Base-by-base conservation (phyloP, 352 stramenopile genomes). In the Pythium grandisporangium region DNA sequence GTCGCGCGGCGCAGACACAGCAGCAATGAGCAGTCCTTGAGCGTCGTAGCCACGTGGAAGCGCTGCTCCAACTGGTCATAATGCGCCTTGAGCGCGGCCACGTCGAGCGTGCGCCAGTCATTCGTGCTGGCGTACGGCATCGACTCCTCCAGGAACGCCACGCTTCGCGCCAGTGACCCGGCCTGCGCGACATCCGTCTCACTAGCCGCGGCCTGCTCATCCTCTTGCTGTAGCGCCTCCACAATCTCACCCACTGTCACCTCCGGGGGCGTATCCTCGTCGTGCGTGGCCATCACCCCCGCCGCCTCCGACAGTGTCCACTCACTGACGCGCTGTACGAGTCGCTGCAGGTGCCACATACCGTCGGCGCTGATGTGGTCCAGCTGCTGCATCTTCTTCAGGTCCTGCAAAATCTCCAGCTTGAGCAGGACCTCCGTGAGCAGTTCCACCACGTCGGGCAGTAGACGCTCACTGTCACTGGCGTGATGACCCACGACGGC, bases 11-110 rank as follows among this genome's bases (percentile, higher is more conserved):
- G 70, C 41, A 92, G 50, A 30, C 69, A 86, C 21, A 92, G 38
- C 55, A 92, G 48, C 51, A 90, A 47, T 22, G 79, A 92, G 35
- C 79, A 92, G 60, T 92, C 79, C 39, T 92, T 92, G 33, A 88
- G 64, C 27, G 79, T 92, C 26, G 76, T 90, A 8, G 79, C 79
- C 34, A 92, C 79, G 23, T 85, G 69, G 53, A 92, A 90, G 2
- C 73, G 57, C 55, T 85, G 74, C 41, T 83, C 45, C 6, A 88
- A 43, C 37, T 81, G 61, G 26, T 59, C 45, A 51, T 83, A 89
- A 25, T 90, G 59, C 16, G 44, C 48, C 37, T 63, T 53, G 16
- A 84, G 63, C n/a, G 63, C 53, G 13, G 38, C 19, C 3, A 91
- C 37, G 5, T 44, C 53, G 36, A 86, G 50, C 5, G 53, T 42